Base-by-base conservation (phyloP, 2,329 filamentous ascomycete species). In the Xylariales sp. region DNA sequence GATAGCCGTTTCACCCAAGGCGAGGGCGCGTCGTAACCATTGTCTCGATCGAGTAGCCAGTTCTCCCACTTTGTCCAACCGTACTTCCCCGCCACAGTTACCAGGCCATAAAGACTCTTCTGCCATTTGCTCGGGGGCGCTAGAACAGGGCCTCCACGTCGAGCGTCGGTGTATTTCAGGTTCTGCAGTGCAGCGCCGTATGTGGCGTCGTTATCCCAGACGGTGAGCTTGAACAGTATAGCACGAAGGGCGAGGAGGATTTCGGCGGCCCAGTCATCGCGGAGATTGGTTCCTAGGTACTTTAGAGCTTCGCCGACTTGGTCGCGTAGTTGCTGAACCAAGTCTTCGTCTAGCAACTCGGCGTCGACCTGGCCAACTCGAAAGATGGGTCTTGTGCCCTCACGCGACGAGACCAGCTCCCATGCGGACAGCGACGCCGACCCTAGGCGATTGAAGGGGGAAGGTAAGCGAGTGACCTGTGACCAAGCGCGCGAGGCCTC, bases 341-440 rank as follows among this genome's bases (percentile, higher is more conserved):
- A 85, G 82, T 98, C 96, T 77, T 97, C 93, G 79, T 99, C 96
- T 18, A 99, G 86, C 57, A 99, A 84, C 80, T 98, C 96, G 45
- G 96, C 94, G 80, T 99, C 96, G 50, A 98, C 93, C 81, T 99
- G 96, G 34, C 95, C 94, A 34, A 99, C 96, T 62, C 96, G 90
- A 79, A 97, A 97, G 10, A 93, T 91, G 5, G 96, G 95, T 16
- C 89, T 85, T 30, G 92, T 95, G 52, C 93, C 93, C 76, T 94
- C 90, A 68, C 92, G 89, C 5, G 91, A 90, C 46, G 88, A 88
- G 49, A 95, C 82, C 4, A 86, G 82, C 76, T 94, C 88, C 93
- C 92, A 97, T 62, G 88, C 81, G 45, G 82, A 81, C 18, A 87
- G 77, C 41, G 82, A 81, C 0, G 81, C 77, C 65, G 73, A 77